Percentiles rank a stretch among this genome's conserved stretches.
These are phyloP conservation scores for Ophiostoma novo-ulmi DNA, from an alignment of 2,329 filamentous ascomycete genomes.

Conservation along the genomic window DNA sequence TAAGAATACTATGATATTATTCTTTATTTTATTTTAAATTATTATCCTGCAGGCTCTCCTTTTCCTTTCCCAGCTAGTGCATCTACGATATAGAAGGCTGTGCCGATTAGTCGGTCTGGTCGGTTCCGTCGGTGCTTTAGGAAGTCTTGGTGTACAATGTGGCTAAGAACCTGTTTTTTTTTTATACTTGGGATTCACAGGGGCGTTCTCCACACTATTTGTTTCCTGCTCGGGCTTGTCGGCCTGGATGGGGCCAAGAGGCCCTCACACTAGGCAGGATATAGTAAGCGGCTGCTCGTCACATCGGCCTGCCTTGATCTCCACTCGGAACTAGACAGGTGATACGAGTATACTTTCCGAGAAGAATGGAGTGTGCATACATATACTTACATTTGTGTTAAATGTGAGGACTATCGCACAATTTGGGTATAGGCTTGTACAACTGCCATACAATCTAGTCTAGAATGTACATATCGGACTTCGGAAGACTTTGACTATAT, in stretches of 20 bases:
- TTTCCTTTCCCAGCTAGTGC: background rate
- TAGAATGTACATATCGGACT: background rate
- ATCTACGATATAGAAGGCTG: background rate
- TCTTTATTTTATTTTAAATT: background rate
- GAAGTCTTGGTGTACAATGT: background rate
- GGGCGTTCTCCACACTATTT: background rate
- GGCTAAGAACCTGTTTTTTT: constrained; percentile 8
- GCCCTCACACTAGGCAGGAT: background rate
- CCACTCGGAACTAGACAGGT: background rate
- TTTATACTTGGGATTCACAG: background rate
- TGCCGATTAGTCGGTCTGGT: constrained; percentile 3
- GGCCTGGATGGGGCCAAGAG: constrained; percentile 3
- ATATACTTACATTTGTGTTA: background rate
- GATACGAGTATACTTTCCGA: background rate
- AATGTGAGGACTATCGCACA: background rate
- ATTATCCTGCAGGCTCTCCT: background rate
- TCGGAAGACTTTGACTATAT: constrained; percentile 4
- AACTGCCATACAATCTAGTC: background rate
- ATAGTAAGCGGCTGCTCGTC: constrained; percentile 6
- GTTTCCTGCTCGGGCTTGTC: background rate
- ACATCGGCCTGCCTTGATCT: background rate
- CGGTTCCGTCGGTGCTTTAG: constrained; percentile 8
- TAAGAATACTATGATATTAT: background rate
- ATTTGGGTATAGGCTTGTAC: constrained; percentile 3
- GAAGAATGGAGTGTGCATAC: background rate